Base-by-base conservation (phyloP, 495 filamentous ascomycete genomes). In the Penicillium manginii region DNA sequence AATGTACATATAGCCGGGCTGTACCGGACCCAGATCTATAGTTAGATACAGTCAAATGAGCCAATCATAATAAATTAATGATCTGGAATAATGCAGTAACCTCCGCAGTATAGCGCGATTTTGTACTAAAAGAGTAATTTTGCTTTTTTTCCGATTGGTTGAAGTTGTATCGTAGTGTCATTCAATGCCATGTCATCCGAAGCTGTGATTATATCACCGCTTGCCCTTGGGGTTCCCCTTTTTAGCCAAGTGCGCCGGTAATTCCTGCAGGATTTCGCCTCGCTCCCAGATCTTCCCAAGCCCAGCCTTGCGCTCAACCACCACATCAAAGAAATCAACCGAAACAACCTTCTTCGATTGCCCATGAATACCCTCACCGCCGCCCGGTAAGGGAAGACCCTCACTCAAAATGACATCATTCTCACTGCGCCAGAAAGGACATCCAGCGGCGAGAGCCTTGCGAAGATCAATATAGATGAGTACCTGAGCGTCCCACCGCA, bases 371-470 rank as follows among this genome's bases (percentile, higher is more conserved):
- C 58, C 63, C 4, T 52, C 55, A 18, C 40, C 4, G 15, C 29
- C 57, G 14, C 66, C 58, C 12, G 60, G 21, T 19, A 62, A 40
- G 9, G 61, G 52, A n/a, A 79, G 52, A 3, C 78, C 81, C 58
- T 82, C 81, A 35, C 77, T 82, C 7, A 84, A 68, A 50, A 84
- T 74, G 2, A 93, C 94, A 2, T 86, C 91, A 71, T 98, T 98
- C 53, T 90, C 90, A 72, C 89, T 92, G 56, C 84, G 70, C 88
- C 90, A 97, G 82, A 94, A 97, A 67, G 94, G 76, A 55, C 84
- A 88, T 0, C 81, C 84, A 15, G 84, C 84, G 17, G 75, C 74
- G 42, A 91, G 64, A 31, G 89, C 88, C 59, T 76, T 80, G 67
- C 74, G 74, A 39, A 96, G 74, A 73, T 98, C 88, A 26, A 96